Base-by-base conservation (phyloP, 2,329 filamentous ascomycete genomes). In the Aschersonia sp. region DNA sequence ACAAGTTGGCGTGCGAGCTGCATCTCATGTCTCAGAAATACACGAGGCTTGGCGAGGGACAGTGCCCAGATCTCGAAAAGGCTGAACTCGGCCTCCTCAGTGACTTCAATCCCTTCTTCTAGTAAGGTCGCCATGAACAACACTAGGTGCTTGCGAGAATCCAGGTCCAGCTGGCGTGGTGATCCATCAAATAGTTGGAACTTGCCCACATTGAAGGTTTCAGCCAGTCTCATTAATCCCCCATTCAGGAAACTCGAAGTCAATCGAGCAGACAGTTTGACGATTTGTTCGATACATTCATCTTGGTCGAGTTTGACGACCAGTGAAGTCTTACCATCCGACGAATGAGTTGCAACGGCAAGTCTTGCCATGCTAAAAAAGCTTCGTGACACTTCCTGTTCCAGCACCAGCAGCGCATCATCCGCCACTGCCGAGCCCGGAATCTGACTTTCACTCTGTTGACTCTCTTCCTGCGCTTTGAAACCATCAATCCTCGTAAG, bases 61-160 rank as follows among this genome's bases (percentile, higher is more conserved):
- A 71, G 55, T 41, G 74, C 53, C 71, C 77, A 79, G n/a, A 78
- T 58, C 41, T 73, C 69, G 5, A 71, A 59, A 8, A 73, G 55
- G 7, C 65, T 68, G n/a, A 66, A 62, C 2, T 63, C 67, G 3
- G 71, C 55, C 40, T 72, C 63, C 50, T 62, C 62, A 50, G 76
- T 71, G 46, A 74, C 68, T 37, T 70, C 62, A 22, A 73, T 56
- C 6, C 64, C 63, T 44, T 68, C 60, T 47, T 70, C 68, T 22
- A 78, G 58, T 7, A 81, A 59, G 1, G 64, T 67, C 2, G 68
- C 62, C 30, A 79, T 56, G 53, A 80, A 80, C 6, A 80, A 62
- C 1, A 70, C 61, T 12, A 75, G 53, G 47, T 69, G 70, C 48
- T 56, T 65, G n/a, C 73, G 66, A 45, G 70, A 66, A 4, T 62